Evolutionary conservation across 257 asterid genomes (phyloP).

Genomic region (Catharanthus roseus): DNA sequence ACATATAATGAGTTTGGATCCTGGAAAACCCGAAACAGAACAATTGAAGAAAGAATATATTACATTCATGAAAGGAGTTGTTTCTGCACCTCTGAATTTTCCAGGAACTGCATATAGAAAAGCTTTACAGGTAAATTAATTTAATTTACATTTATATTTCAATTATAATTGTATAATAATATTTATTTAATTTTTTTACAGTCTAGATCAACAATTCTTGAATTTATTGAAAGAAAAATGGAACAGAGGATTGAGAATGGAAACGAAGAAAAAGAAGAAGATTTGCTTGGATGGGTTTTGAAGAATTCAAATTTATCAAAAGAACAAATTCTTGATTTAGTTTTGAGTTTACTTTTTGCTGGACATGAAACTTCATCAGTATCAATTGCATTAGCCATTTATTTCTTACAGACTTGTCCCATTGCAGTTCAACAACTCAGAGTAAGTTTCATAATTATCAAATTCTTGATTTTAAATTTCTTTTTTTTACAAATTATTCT

Average conservation of each 20-base stretch:
- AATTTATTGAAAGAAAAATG: constrained; percentile 65
- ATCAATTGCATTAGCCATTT: constrained; percentile 69
- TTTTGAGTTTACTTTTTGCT: constrained; percentile 74
- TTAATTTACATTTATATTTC: too few species aligned
- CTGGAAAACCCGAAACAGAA: constrained; percentile 75
- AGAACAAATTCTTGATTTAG: constrained; percentile 80
- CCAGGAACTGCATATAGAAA: constrained; percentile 93
- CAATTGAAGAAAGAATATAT: constrained; percentile 70
- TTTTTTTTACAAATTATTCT: too few species aligned
- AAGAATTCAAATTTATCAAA: constrained; percentile 67
- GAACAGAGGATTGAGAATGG: constrained; percentile 51
- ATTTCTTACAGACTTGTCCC: constrained; percentile 68
- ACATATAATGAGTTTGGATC: constrained; percentile 82
- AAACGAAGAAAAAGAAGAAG: constrained; percentile 45
- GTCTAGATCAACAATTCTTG: constrained; percentile 80
- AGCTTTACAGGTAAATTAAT: constrained; percentile 53
- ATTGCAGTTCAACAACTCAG: constrained; percentile 49
- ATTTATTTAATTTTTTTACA: background rate
- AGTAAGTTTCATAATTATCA: constrained; percentile 21
- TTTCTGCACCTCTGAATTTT: constrained; percentile 85
- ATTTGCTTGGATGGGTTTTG: constrained; percentile 82
- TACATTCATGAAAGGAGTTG: constrained; percentile 94
- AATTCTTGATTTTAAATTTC: background rate
- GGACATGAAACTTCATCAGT: constrained; percentile 95
- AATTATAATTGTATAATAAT: background rate